Evolutionary conservation across 2,329 filamentous ascomycete genomes (phyloP).

Genomic region (Alternaria sp.): DNA sequence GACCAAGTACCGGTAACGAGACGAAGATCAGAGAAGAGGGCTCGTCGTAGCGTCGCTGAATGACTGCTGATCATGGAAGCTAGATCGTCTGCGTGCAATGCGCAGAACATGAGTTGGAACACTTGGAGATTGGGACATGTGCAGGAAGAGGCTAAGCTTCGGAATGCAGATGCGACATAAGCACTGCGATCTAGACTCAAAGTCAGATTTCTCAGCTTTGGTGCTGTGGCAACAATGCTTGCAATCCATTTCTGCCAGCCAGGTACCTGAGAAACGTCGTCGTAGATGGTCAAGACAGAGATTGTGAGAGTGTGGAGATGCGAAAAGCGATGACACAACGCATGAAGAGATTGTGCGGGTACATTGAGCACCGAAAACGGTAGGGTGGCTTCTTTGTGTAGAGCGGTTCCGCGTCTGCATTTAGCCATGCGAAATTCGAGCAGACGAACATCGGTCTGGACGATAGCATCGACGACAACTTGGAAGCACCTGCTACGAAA

Average conservation of each 20-base stretch:
- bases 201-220: slow-evolving; percentile 27
- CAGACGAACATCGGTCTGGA: slow-evolving; percentile 28
- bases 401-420: slow-evolving; percentile 10
- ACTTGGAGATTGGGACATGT: slow-evolving; percentile 20
- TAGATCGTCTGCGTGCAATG: slow-evolving; percentile 27
- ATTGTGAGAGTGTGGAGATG: slow-evolving; percentile 29
- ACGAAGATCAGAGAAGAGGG: slow-evolving; percentile 23
- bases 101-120: slow-evolving; percentile 29
- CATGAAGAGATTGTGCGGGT: slow-evolving; percentile 15
- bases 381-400: slow-evolving; percentile 25
- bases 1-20: slow-evolving; percentile 29
- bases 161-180: slow-evolving; percentile 29
- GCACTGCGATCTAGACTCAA: slow-evolving; percentile 30
- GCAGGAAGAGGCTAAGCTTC: slow-evolving; percentile 23
- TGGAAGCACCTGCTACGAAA: slow-evolving; percentile 36
- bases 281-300: slow-evolving; percentile 26
- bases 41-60: slow-evolving; percentile 18
- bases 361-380: slow-evolving; percentile 28
- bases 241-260: slow-evolving; percentile 35
- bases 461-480: slow-evolving; percentile 33
- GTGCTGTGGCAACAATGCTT: slow-evolving; percentile 31
- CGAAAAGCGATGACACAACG: slow-evolving; percentile 23
- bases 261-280: slow-evolving; percentile 19
- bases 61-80: slow-evolving; percentile 25
- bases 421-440: slow-evolving; percentile 35